These are phyloP conservation scores for Ilyonectria destructans DNA, from an alignment of 2,329 filamentous ascomycete species.

Conservation along the genomic window DNA sequence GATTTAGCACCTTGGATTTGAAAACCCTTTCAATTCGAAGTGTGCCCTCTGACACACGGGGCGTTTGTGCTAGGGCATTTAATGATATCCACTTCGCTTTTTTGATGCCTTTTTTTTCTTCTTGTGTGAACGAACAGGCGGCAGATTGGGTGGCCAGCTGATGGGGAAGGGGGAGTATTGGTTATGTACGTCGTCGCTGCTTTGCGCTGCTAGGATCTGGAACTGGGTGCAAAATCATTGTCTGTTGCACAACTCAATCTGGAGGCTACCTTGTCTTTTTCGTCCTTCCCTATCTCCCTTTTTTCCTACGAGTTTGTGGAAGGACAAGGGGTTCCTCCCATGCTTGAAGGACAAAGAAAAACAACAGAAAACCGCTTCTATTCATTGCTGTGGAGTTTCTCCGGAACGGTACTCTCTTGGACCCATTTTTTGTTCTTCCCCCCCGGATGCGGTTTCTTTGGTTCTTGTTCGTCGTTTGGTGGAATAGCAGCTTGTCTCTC, in stretches of 20 bases:
- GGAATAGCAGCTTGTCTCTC: constrained; percentile 2
- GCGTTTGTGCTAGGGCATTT: constrained; percentile 52
- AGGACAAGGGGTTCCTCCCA: background rate
- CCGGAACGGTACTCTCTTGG: background rate
- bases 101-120: constrained; percentile 34
- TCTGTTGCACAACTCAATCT: constrained; percentile 10
- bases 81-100: constrained; percentile 53
- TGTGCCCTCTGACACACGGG: constrained; percentile 40
- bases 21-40: constrained; percentile 42
- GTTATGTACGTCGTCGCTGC: constrained; percentile 40
- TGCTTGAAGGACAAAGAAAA: constrained; percentile 13
- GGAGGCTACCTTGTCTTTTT: constrained; percentile 29
- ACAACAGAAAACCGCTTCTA: constrained; percentile 18
- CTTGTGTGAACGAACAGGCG: constrained; percentile 23
- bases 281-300: background rate
- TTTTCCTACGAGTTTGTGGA: background rate
- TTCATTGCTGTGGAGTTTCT: constrained; percentile 34
- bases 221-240: constrained; percentile 36
- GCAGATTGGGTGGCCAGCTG: constrained; percentile 18
- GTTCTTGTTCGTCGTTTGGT: constrained; percentile 3
- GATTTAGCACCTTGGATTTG: constrained; percentile 45
- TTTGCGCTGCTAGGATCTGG: constrained; percentile 31
- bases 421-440: background rate
- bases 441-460: background rate
- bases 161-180: constrained; percentile 42